Evolutionary conservation across 1,284 basidiomycete species (phyloP).

Genomic region (Puccinia coronata): DNA sequence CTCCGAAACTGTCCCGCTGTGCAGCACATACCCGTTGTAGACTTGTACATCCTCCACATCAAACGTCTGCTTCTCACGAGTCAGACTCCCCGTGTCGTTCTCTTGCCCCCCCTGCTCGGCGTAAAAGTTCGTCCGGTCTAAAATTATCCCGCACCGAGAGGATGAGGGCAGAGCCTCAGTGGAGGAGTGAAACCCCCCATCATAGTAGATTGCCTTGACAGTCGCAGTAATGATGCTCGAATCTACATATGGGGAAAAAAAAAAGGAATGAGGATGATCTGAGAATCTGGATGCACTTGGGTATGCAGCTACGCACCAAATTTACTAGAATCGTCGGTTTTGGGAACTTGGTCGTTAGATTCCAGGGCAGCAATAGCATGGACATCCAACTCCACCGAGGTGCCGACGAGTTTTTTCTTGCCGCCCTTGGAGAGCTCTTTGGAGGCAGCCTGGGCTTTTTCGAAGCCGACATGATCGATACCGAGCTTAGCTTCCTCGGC

Average conservation of each 20-base stretch:
- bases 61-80: slow-evolving; percentile 81
- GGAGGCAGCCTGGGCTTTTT: slow-evolving; percentile 80
- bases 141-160: slow-evolving; percentile 76
- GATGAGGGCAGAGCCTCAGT: slow-evolving; percentile 68
- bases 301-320: slow-evolving; percentile 78
- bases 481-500: slow-evolving; percentile 86
- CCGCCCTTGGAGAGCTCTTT: slow-evolving; percentile 87
- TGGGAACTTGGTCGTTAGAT: slow-evolving; percentile 75
- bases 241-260: neutral
- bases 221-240: slow-evolving; percentile 68
- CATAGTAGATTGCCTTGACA: slow-evolving; percentile 83
- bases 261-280: neutral
- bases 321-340: slow-evolving; percentile 90
- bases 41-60: slow-evolving; percentile 89
- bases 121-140: slow-evolving; percentile 96
- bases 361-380: slow-evolving; percentile 90
- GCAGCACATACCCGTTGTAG: slow-evolving; percentile 81
- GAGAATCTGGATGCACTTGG: too few species aligned
- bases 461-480: slow-evolving; percentile 86
- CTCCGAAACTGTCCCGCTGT: slow-evolving; percentile 75
- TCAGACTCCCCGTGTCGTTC: slow-evolving; percentile 89
- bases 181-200: slow-evolving; percentile 73
- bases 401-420: slow-evolving; percentile 66
- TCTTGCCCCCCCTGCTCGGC: slow-evolving; percentile 98
- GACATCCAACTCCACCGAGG: slow-evolving; percentile 85